Conservation (phyloP, 371 early-diverging fungal species). For the Enterospora canceri region DNA sequence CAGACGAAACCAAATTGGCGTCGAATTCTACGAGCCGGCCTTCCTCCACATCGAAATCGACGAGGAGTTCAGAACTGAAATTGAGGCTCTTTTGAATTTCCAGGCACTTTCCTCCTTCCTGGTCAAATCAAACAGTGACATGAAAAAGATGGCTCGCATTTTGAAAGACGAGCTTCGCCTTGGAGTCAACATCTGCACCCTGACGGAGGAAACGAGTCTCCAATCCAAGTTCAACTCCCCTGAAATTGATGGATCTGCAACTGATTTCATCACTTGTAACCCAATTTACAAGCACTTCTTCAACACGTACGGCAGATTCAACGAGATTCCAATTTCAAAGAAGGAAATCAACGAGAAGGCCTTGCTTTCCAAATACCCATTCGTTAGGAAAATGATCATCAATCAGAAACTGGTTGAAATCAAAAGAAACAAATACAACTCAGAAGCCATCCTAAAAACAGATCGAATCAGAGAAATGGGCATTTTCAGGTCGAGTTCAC, state of each 20-base stretch:
- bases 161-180: slow-evolving; percentile 54
- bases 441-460: slow-evolving; percentile 32
- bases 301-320: slow-evolving; percentile 39
- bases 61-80: slow-evolving; percentile 41
- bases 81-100: slow-evolving; percentile 50
- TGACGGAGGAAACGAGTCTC: not conserved
- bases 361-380: slow-evolving; percentile 37
- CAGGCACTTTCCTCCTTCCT: slow-evolving; percentile 55
- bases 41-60: slow-evolving; percentile 48
- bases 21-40: slow-evolving; percentile 52
- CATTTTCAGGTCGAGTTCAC: slow-evolving; percentile 7
- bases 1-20: slow-evolving; percentile 43
- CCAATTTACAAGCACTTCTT: slow-evolving; percentile 45
- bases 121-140: slow-evolving; percentile 45
- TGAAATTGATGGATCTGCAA: slow-evolving; percentile 47
- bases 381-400: slow-evolving; percentile 42
- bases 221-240: slow-evolving; percentile 20
- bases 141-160: slow-evolving; percentile 39
- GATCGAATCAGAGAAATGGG: slow-evolving; percentile 27
- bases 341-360: slow-evolving; percentile 36
- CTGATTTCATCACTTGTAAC: slow-evolving; percentile 51
- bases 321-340: slow-evolving; percentile 51
- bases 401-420: slow-evolving; percentile 49
- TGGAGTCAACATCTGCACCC: slow-evolving; percentile 40
- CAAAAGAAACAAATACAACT: slow-evolving; percentile 51